Percentiles rank a stretch among this genome's conserved stretches.
These are phyloP conservation scores for Monosporascus sp. DNA, from an alignment of 2,329 filamentous ascomycete species.

Conservation along the genomic window DNA sequence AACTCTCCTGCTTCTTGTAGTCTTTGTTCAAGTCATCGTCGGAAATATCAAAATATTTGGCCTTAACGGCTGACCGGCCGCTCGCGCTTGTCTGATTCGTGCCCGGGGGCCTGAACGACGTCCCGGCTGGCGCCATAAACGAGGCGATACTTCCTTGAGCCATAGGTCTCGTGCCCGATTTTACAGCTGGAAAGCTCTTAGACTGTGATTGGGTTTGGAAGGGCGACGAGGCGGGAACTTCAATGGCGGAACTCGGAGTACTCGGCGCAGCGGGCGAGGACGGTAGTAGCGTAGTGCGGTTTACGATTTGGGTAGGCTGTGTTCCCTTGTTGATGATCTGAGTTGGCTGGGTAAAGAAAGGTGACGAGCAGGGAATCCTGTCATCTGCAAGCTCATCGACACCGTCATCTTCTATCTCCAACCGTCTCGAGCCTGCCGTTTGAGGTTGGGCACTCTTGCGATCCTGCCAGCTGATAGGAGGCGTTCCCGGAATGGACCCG, in stretches of 20 bases:
- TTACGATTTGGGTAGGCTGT: slow-evolving; percentile 55
- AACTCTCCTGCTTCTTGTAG: slow-evolving; percentile 27
- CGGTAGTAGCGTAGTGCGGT: slow-evolving; percentile 29
- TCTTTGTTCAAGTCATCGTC: slow-evolving; percentile 27
- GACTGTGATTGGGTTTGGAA: slow-evolving; percentile 40
- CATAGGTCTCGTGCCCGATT: slow-evolving; percentile 5
- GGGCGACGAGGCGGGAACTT: slow-evolving; percentile 88
- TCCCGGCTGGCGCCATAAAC: slow-evolving; percentile 71
- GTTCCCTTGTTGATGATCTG: slow-evolving; percentile 34
- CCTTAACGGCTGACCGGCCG: slow-evolving; percentile 31
- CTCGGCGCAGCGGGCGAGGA: slow-evolving; percentile 31
- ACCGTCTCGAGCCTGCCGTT: slow-evolving; percentile 7
- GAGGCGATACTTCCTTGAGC: slow-evolving; percentile 43
- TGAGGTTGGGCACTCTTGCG: not conserved
- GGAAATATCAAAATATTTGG: slow-evolving; percentile 23
- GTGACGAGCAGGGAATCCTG: slow-evolving; percentile 31
- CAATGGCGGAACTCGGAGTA: slow-evolving; percentile 49
- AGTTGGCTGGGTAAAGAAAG: slow-evolving; percentile 43
- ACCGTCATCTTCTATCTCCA: slow-evolving; percentile 30
- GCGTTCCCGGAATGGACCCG: slow-evolving; percentile 7
- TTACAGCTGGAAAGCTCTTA: slow-evolving; percentile 6
- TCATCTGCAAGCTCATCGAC: slow-evolving; percentile 40
- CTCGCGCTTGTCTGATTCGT: slow-evolving; percentile 18
- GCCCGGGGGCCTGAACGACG: slow-evolving; percentile 53
- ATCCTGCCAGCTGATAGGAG: slow-evolving; percentile 1